These are phyloP conservation scores for Tolypocladium tundrense DNA, from an alignment of 2,329 filamentous ascomycete genomes.

Conservation along the genomic window DNA sequence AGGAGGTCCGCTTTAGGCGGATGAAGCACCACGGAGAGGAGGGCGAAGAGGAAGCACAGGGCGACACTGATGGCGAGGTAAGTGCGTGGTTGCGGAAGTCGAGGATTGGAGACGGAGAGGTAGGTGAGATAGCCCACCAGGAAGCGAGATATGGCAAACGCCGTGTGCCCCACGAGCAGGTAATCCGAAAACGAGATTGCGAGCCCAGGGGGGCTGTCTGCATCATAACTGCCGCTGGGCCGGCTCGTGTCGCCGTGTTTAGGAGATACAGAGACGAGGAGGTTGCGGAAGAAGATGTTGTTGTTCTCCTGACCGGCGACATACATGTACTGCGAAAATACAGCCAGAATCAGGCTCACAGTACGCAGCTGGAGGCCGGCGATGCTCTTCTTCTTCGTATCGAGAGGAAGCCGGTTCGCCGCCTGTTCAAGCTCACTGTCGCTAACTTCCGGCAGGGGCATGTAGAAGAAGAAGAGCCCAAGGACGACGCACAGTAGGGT, in stretches of 20 bases:
- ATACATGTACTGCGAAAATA: conserved; percentile 70
- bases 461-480: conserved; percentile 58
- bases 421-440: conserved; percentile 43
- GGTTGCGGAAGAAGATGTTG: conserved; percentile 48
- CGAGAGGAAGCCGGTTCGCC: conserved; percentile 36
- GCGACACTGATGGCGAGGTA: conserved; percentile 54
- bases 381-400: conserved; percentile 36
- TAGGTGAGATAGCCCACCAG: conserved; percentile 55
- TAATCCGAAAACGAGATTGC: conserved; percentile 51
- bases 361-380: conserved; percentile 44
- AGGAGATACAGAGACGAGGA: conserved; percentile 34
- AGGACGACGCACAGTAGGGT: conserved; percentile 64
- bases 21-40: conserved; percentile 35
- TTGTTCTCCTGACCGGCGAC: conserved; percentile 62
- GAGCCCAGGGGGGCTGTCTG: conserved; percentile 32
- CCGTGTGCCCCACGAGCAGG: conserved; percentile 60
- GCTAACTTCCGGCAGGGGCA: conserved; percentile 52
- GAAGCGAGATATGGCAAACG: conserved; percentile 67
- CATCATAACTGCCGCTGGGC: conserved; percentile 15
- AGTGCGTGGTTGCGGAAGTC: conserved; percentile 55
- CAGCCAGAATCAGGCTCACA: conserved; percentile 55
- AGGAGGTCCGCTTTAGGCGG: conserved; percentile 37
- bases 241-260: conserved; percentile 10
- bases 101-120: conserved; percentile 33
- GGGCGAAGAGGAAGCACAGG: conserved; percentile 47